A percentile compares a stretch with the other conserved stretches of the same genome.
Evolutionary conservation across 495 filamentous ascomycete genomes (phyloP).

Genomic region (Penicillium bovifimosum): DNA sequence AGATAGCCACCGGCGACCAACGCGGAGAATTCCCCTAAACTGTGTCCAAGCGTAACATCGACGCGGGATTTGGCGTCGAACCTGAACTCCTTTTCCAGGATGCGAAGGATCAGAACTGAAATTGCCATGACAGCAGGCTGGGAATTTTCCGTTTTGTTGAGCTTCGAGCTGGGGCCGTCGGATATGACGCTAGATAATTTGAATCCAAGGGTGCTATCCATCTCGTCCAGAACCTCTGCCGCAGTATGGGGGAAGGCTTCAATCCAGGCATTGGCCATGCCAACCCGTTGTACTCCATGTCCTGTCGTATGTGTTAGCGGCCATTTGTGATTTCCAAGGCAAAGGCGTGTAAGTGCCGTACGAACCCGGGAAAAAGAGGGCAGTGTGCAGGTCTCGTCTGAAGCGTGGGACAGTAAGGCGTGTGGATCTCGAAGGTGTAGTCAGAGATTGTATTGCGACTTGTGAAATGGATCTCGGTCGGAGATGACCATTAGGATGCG

Average conservation of each 20-base stretch:
- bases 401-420: neutral
- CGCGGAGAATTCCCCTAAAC: slow-evolving; percentile 91
- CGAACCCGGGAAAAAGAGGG: slow-evolving; percentile 80
- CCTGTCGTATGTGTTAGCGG: slow-evolving; percentile 45
- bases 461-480: neutral
- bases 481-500: neutral
- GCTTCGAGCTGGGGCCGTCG: slow-evolving; percentile 64
- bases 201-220: slow-evolving; percentile 68
- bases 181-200: slow-evolving; percentile 71
- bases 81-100: slow-evolving; percentile 79
- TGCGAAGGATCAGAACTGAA: slow-evolving; percentile 81
- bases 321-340: neutral
- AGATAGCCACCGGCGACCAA: slow-evolving; percentile 79
- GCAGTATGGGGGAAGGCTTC: slow-evolving; percentile 75
- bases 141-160: slow-evolving; percentile 80
- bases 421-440: neutral
- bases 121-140: slow-evolving; percentile 97
- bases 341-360: neutral
- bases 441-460: neutral
- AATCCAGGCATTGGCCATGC: slow-evolving; percentile 83
- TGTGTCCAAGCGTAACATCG: slow-evolving; percentile 85
- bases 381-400: slow-evolving; percentile 52
- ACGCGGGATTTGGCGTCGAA: slow-evolving; percentile 64
- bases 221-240: slow-evolving; percentile 67
- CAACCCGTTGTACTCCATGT: slow-evolving; percentile 90